Evolutionary conservation across 257 asterid species (phyloP).

Genomic region (Ajuga chamaepitys): DNA sequence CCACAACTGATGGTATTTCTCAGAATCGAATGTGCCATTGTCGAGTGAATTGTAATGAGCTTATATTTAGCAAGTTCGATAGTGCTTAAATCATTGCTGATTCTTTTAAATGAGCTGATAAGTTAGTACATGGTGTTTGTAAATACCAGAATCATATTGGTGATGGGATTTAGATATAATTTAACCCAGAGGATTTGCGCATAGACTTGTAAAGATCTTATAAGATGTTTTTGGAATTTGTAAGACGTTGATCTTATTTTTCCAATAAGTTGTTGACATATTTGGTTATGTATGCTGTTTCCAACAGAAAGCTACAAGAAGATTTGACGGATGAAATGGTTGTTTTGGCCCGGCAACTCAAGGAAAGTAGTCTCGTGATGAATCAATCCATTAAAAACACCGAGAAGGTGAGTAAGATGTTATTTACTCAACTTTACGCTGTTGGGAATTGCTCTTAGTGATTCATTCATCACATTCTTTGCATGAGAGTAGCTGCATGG

Average conservation of each 20-base stretch:
- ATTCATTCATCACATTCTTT: not conserved
- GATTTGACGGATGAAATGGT: slow-evolving; percentile 93
- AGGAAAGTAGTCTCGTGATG: slow-evolving; percentile 83
- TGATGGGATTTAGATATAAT: not conserved
- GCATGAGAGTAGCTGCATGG: not conserved
- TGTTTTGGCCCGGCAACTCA: slow-evolving; percentile 75
- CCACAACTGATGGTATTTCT: not conserved
- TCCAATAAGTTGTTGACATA: not conserved
- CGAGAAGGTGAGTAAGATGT: slow-evolving; percentile 50
- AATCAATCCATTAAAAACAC: slow-evolving; percentile 75
- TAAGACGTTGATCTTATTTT: not conserved
- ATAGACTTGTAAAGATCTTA: not conserved
- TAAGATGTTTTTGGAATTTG: not conserved
- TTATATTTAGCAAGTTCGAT: not conserved
- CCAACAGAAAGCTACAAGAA: slow-evolving; percentile 82
- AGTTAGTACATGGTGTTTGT: not conserved
- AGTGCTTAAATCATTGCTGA: not conserved
- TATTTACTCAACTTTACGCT: not conserved
- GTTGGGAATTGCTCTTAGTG: not conserved
- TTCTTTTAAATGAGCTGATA: not conserved
- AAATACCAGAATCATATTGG: not conserved
- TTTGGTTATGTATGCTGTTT: not conserved
- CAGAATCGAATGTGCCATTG: not conserved
- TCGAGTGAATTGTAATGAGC: not conserved
- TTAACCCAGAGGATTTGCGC: not conserved